phyloP scores from a whole-genome alignment of 352 stramenopile genomes.

The Pythium oligandrum region DNA sequence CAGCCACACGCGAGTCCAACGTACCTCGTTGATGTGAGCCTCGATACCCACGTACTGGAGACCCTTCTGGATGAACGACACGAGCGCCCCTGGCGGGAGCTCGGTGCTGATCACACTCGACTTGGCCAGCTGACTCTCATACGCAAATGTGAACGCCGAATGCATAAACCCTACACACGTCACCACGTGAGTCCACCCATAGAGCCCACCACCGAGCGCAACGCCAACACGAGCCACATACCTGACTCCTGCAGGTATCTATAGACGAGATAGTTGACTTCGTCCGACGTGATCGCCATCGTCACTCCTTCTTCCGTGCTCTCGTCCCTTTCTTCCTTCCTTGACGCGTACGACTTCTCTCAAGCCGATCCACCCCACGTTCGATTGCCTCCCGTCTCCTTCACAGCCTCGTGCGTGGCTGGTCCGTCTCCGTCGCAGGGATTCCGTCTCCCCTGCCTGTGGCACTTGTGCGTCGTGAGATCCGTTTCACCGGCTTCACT shows the following conservation, averaged over 20 bases:
- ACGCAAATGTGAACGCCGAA: slow-evolving; percentile 97
- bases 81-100: slow-evolving; percentile 94
- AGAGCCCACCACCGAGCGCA: too few species aligned
- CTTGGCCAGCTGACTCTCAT: slow-evolving; percentile 96
- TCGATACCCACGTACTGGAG: slow-evolving; percentile 94
- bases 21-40: slow-evolving; percentile 85
- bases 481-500: too few species aligned
- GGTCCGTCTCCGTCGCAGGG: too few species aligned
- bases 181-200: too few species aligned
- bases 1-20: slow-evolving; percentile 32
- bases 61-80: slow-evolving; percentile 98
- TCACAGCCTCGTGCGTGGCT: too few species aligned
- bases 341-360: too few species aligned
- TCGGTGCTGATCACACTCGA: slow-evolving; percentile 90
- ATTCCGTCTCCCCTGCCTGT: too few species aligned
- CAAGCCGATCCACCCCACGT: too few species aligned
- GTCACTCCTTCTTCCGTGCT: slow-evolving; percentile 2
- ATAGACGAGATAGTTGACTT: slow-evolving; percentile 98
- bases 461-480: too few species aligned
- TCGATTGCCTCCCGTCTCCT: too few species aligned
- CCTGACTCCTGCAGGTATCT: slow-evolving; percentile 96
- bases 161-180: slow-evolving; percentile 89
- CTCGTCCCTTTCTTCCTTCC: slow-evolving; percentile 1
- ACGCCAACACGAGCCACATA: slow-evolving; percentile 20
- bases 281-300: slow-evolving; percentile 92